Base-by-base conservation (phyloP, 768 basidiomycete genomes). In the Kwoniella dejecticola region DNA sequence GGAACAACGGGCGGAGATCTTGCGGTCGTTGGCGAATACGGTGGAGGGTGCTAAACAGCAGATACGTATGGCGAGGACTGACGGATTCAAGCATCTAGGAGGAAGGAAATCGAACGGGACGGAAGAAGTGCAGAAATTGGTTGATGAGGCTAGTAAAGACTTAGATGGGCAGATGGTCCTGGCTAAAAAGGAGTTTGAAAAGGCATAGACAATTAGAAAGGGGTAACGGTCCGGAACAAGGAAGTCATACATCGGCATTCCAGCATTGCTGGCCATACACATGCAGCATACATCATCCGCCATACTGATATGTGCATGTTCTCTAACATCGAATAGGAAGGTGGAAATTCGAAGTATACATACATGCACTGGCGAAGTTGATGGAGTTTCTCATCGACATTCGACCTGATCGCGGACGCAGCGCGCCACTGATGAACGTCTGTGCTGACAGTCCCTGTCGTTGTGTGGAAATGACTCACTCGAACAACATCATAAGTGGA, bases 111-210 rank as follows among this genome's bases (percentile, higher is more conserved):
- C 62, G 24, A 63, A 60, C 13, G 70, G 68, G 24, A 59, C 71
- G 5, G 70, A 75, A 31, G 70, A 76, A 23, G 65, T 77, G 17
- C 77, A 80, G 57, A 64, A 72, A n/a, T 38, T 79, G 19, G 72
- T 73, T 23, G 76, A 80, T 55, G 66, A 75, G 21, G 64, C 56
- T 42, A 69, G 60, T 19, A 63, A 61, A 30, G 62, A 71, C 53
- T 49, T 80, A 42, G 77, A 79, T 55, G 69, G 58, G n/a, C 48
- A 71, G 27, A 40, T 78, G 41, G 56, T 57, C 0, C 60, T 66
- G 42, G 77, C 74, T 11, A 80, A 77, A 70, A 78, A 78, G 68
- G 78, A 79, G 54, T 70, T 80, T 42, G 77, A 74, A 4, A 76
- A 77, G 65, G 76, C 58, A 23, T 75, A 49, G 19, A 31, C 3